Percentiles rank a stretch among this genome's conserved stretches.
Evolutionary conservation across 163 green algal genomes (phyloP).

Genomic region (Volvox carteri): DNA sequence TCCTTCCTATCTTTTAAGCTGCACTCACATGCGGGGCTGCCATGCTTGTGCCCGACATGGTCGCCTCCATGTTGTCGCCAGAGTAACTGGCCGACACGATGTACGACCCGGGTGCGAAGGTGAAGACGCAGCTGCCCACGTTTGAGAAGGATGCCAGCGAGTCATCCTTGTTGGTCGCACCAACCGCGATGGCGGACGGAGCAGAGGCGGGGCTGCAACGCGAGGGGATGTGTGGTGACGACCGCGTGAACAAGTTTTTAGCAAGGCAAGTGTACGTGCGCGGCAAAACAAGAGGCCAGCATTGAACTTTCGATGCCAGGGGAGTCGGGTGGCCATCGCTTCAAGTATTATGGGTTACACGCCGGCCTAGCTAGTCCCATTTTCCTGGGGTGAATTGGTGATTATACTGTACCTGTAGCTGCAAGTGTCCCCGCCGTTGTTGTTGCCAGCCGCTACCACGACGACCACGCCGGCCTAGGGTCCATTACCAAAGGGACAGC

Average conservation of each 20-base stretch:
- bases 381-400: too few relatives aligned
- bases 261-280: too few relatives aligned
- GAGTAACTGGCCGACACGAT: conserved; percentile 64
- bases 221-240: not conserved
- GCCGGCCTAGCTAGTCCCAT: too few relatives aligned
- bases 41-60: conserved; percentile 76
- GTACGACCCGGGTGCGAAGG: conserved; percentile 75
- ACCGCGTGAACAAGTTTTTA: too few relatives aligned
- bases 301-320: too few relatives aligned
- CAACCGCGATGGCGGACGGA: conserved; percentile 72
- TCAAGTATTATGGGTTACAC: too few relatives aligned
- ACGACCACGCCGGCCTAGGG: conserved; percentile 63
- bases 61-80: conserved; percentile 47
- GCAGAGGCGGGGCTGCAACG: conserved; percentile 64
- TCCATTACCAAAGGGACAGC: too few relatives aligned
- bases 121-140: conserved; percentile 75
- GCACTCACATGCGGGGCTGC: conserved; percentile 65
- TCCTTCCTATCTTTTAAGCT: too few relatives aligned
- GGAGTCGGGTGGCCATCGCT: too few relatives aligned
- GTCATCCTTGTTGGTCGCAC: conserved; percentile 65
- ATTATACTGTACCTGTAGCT: conserved; percentile 67
- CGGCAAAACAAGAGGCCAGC: too few relatives aligned
- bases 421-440: conserved; percentile 79
- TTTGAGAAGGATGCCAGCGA: conserved; percentile 69
- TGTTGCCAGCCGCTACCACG: conserved; percentile 81